Evolutionary conservation across 2,329 filamentous ascomycete species (phyloP).

Genomic region (Clonostachys rhizophaga): DNA sequence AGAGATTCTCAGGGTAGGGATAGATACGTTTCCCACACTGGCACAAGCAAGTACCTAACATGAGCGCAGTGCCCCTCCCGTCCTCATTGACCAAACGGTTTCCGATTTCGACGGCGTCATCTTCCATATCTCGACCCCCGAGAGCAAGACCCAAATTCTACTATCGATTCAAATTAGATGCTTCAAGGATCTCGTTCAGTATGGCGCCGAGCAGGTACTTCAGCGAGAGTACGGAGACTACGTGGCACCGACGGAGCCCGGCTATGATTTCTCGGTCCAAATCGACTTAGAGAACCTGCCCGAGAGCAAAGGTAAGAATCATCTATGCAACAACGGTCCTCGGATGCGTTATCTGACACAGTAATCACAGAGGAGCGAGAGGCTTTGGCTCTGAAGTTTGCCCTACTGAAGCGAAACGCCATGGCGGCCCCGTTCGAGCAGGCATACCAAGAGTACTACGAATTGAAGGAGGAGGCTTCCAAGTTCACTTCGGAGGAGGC

Average conservation of each 20-base stretch:
- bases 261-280: constrained; percentile 93
- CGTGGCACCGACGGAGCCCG: constrained; percentile 80
- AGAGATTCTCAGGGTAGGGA: constrained; percentile 78
- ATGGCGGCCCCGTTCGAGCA: constrained; percentile 99
- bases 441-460: constrained; percentile 89
- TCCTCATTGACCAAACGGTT: constrained; percentile 94
- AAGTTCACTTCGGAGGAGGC: constrained; percentile 93
- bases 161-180: constrained; percentile 95
- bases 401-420: constrained; percentile 92
- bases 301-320: constrained; percentile 60
- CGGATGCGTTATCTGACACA: background rate
- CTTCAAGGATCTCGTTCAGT: constrained; percentile 85
- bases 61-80: constrained; percentile 66
- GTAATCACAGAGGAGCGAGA: constrained; percentile 66
- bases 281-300: constrained; percentile 88
- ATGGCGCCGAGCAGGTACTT: constrained; percentile 88
- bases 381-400: constrained; percentile 80
- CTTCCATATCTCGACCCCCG: constrained; percentile 96
- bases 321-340: background rate
- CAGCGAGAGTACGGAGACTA: constrained; percentile 92
- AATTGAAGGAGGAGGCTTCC: constrained; percentile 79
- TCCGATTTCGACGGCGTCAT: constrained; percentile 99
- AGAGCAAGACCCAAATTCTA: constrained; percentile 88
- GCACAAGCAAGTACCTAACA: constrained; percentile 21
- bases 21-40: background rate